A percentile compares a stretch with the other conserved stretches of the same genome.
Evolutionary conservation across 177 flowering plant species (phyloP).

Genomic region (Vitis hybrid): DNA sequence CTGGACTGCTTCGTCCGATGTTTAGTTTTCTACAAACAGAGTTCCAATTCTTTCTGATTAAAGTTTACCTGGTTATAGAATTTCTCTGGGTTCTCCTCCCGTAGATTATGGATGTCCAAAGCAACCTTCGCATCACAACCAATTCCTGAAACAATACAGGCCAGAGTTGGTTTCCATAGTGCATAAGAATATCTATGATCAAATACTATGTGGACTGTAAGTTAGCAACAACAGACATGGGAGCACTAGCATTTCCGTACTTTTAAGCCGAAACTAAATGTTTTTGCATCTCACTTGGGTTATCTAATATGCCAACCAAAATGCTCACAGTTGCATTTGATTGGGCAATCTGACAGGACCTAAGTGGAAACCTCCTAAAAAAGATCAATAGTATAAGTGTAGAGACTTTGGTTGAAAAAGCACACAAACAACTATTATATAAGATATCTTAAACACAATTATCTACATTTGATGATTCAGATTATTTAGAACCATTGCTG

Average conservation of each 20-base stretch:
- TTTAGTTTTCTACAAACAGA: not conserved
- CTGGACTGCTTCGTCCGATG: not conserved
- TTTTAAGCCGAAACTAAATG: not conserved
- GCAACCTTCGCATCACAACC: slow-evolving; percentile 99
- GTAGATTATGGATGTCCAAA: slow-evolving; percentile 79
- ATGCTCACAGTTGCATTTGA: no score
- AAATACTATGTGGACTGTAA: not conserved
- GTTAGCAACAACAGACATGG: not conserved
- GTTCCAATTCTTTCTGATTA: not conserved
- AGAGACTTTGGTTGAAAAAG: no score
- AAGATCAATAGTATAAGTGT: no score
- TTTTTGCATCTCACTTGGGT: not conserved
- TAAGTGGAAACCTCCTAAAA: no score
- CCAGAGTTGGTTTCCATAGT: slow-evolving; percentile 1
- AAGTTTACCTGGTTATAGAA: slow-evolving; percentile 83
- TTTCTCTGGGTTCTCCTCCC: slow-evolving; percentile 94
- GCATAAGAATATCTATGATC: not conserved
- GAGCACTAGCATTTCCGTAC: not conserved
- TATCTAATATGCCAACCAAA: not conserved
- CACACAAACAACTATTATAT: no score
- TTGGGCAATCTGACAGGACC: no score
- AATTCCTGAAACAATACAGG: slow-evolving; percentile 38
- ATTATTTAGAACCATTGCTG: no score
- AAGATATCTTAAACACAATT: no score
- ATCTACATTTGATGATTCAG: no score